Conservation (phyloP, 2,329 filamentous ascomycete species). For the Alternaria postmessia region DNA sequence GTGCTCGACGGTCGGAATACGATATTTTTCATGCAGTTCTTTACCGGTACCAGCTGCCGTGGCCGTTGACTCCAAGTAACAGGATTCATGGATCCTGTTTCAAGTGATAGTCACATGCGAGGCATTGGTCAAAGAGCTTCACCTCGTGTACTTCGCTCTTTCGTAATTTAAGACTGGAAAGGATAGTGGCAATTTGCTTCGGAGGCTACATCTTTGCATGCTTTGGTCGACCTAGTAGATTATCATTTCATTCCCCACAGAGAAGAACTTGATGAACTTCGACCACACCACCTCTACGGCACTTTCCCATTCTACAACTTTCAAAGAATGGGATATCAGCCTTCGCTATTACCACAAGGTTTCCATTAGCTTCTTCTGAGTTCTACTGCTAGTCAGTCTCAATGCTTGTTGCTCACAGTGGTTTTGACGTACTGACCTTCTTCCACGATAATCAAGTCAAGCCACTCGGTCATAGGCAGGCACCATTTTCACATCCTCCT, state of each 20-base stretch:
- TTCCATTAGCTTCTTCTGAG: not conserved
- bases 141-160: not conserved
- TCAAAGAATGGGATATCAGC: not conserved
- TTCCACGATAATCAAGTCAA: not conserved
- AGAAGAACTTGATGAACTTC: not conserved
- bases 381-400: not conserved
- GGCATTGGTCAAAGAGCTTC: not conserved
- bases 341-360: not conserved
- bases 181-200: not conserved
- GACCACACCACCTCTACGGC: not conserved
- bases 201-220: not conserved
- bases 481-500: not conserved
- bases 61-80: not conserved
- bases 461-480: not conserved
- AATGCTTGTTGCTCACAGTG: not conserved
- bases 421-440: not conserved
- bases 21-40: not conserved
- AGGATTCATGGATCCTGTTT: too few relatives aligned
- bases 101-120: too few relatives aligned
- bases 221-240: not conserved
- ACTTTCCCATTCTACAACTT: not conserved
- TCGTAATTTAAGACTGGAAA: not conserved
- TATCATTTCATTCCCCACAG: too few relatives aligned
- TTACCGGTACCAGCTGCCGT: not conserved
- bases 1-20: not conserved